These are phyloP conservation scores for Gastrodia elata DNA, from an alignment of 106 monocot genomes.

Conservation along the genomic window DNA sequence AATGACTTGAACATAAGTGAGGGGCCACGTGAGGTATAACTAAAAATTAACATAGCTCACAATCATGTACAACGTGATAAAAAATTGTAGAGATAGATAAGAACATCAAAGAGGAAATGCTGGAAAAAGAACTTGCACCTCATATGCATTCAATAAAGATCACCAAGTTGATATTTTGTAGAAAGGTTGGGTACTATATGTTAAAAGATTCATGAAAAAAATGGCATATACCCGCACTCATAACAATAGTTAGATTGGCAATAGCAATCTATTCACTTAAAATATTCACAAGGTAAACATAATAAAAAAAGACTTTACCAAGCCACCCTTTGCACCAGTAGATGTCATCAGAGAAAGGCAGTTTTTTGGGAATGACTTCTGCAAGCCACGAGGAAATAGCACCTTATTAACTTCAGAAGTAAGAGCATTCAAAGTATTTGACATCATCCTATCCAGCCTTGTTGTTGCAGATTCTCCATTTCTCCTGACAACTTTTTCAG, in stretches of 20 bases:
- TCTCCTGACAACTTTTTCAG: constrained; percentile 70
- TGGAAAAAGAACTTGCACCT: too few relatives aligned
- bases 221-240: neutral
- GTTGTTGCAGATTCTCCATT: constrained; percentile 66
- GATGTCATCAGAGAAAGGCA: constrained; percentile 95
- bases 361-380: constrained; percentile 65
- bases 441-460: constrained; percentile 76
- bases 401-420: constrained; percentile 67
- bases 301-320: constrained; percentile 26
- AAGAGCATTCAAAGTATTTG: constrained; percentile 58
- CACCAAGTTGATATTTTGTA: too few relatives aligned
- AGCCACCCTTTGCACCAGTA: constrained; percentile 92
- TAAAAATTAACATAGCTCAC: too few relatives aligned
- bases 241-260: neutral
- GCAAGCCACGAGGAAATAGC: constrained; percentile 62
- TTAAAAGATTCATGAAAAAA: too few relatives aligned
- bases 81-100: too few relatives aligned
- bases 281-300: neutral
- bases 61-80: too few relatives aligned
- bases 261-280: neutral
- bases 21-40: too few relatives aligned
- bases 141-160: too few relatives aligned
- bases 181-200: too few relatives aligned
- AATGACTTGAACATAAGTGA: too few relatives aligned
- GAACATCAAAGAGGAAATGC: too few relatives aligned